Evolutionary conservation across 2,329 filamentous ascomycete species (phyloP), one percentile per base, ranked within the genome.

Genomic region (Aspergillus aculeatinus): DNA sequence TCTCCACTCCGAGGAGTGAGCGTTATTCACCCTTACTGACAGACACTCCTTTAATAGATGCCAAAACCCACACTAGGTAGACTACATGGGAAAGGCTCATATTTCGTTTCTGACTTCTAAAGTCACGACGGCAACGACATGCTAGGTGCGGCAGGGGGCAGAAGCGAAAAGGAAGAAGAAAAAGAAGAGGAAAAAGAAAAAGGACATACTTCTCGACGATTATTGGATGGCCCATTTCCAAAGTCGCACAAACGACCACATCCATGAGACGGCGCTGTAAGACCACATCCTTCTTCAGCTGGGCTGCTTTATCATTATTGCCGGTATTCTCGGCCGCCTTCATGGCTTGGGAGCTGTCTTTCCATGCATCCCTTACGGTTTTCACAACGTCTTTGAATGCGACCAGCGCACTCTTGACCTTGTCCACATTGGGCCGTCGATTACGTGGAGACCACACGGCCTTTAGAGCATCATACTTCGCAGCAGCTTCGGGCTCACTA

Each of bases 301-400:
- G 72, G 11, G 81, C 78, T 16, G 86, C 77, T 69, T 85, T 83
- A 53, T 80, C 76, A 62, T 77, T 78, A 67, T 82, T 78, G 67
- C 84, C 83, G 71, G 84, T 80, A 60, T 85, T 82, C 66, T 86
- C 84, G 11, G 86, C 85, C 63, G 83, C 77, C 63, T 83, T 81
- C 63, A 87, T 78, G 25, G 81, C 81, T 63, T 82, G 81, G 48
- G 77, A 81, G 65, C 85, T 84, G 35, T 79, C 74, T 68, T 86
- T 87, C 85, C 85, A 88, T 42, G 82, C 77, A 70, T 88, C 85
- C 60, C 85, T 81, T 58, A 88, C 81, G 6, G 79, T 79, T 68
- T 84, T 84, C 60, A 87, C 76, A 49, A 87, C 76, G 52, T 87
- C 84, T 77, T 85, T 86, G 68, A 85, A 84, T 48, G 82, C 79